Percentiles rank a stretch among this genome's conserved stretches.
Evolutionary conservation across 441 rosid genomes (phyloP).

Genomic region (Omphalea diandra): DNA sequence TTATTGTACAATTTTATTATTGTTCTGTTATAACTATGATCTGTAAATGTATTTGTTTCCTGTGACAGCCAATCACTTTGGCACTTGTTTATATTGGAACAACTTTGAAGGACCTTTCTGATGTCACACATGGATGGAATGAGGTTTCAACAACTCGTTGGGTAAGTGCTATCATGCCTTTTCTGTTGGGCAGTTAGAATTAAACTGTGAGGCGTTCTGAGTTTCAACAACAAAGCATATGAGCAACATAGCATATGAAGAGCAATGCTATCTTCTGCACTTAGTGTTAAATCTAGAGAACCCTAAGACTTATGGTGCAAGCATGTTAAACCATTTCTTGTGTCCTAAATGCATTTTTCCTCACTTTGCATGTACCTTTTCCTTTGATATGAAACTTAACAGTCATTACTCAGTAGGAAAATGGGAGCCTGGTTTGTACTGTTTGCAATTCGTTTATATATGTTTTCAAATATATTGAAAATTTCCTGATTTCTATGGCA

Average conservation of each 20-base stretch:
- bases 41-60: neutral
- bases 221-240: too few species aligned
- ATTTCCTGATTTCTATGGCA: neutral
- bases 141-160: constrained; percentile 78
- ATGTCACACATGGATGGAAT: constrained; percentile 89
- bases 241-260: too few species aligned
- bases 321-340: too few species aligned
- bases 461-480: neutral
- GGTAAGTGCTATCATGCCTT: constrained; percentile 43
- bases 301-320: too few species aligned
- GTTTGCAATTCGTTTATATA: neutral
- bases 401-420: neutral
- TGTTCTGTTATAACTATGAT: neutral
- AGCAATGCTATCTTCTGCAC: too few species aligned
- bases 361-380: neutral
- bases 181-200: neutral
- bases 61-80: constrained; percentile 81
- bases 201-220: too few species aligned
- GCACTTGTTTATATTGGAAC: constrained; percentile 93
- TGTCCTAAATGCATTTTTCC: neutral
- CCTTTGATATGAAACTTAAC: neutral
- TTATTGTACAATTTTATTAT: too few species aligned
- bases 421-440: neutral
- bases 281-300: too few species aligned
- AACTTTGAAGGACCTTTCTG: constrained; percentile 92